Evolutionary conservation across 2,329 filamentous ascomycete species (phyloP).

Genomic region (Aspergillus brunneoviolaceus): DNA sequence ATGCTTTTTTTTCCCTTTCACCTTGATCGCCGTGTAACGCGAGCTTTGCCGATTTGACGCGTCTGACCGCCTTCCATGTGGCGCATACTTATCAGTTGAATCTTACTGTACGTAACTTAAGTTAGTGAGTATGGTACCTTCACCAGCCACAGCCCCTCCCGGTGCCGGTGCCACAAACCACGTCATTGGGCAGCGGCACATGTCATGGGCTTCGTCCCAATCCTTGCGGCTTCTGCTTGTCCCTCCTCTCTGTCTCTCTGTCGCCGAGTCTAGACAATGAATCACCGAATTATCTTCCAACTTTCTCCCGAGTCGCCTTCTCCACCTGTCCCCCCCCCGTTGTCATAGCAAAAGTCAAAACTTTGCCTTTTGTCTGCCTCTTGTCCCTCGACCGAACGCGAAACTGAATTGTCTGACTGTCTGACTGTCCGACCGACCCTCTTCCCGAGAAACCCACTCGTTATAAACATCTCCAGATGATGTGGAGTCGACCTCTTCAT

Average conservation of each 20-base stretch:
- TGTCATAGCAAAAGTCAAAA: not conserved
- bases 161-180: constrained; percentile 18
- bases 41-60: constrained; percentile 11
- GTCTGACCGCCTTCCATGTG: constrained; percentile 20
- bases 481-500: constrained; percentile 15
- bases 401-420: not conserved
- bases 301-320: not conserved
- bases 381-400: not conserved
- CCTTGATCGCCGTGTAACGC: not conserved
- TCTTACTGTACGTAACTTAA: too few species aligned
- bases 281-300: not conserved
- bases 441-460: not conserved
- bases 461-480: constrained; percentile 8
- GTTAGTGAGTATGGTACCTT: too few species aligned
- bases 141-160: constrained; percentile 23
- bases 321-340: constrained; percentile 1
- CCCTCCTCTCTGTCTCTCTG: not conserved
- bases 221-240: not conserved
- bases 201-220: constrained; percentile 7
- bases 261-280: constrained; percentile 5
- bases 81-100: not conserved
- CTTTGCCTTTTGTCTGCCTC: not conserved
- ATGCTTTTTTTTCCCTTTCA: not conserved
- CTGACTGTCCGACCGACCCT: not conserved
- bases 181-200: constrained; percentile 32